A percentile compares a stretch with the other conserved stretches of the same genome.
Conservation (phyloP, 139 green algal species). For the Asterochloris erici region DNA sequence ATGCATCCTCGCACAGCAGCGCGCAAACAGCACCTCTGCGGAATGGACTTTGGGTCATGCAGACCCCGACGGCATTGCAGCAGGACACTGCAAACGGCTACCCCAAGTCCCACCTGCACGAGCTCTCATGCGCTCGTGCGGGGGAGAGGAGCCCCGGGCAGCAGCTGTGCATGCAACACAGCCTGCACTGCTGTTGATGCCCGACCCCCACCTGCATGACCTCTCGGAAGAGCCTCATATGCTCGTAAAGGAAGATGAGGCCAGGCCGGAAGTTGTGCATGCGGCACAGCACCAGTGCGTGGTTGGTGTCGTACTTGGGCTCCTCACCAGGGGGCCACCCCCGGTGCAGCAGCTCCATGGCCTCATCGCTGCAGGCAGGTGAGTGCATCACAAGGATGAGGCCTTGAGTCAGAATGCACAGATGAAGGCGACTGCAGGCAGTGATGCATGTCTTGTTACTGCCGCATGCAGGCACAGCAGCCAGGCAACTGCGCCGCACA, state of each 20-base stretch:
- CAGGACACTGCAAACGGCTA: too few relatives aligned
- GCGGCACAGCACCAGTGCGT: conserved; percentile 89
- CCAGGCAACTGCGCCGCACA: too few relatives aligned
- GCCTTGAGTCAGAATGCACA: too few relatives aligned
- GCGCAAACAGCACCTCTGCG: too few relatives aligned
- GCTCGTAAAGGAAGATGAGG: conserved; percentile 88
- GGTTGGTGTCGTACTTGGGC: conserved; percentile 78
- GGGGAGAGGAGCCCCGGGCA: conserved; percentile 77
- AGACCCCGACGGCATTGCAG: too few relatives aligned
- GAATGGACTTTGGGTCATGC: too few relatives aligned
- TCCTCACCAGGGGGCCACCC: conserved; percentile 71
- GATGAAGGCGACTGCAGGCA: too few relatives aligned
- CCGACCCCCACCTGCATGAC: conserved; percentile 49
- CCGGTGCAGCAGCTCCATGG: conserved; percentile 74
- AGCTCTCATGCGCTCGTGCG: conserved; percentile 84
- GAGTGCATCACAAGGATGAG: too few relatives aligned
- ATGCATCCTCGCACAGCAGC: too few relatives aligned
- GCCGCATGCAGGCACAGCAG: too few relatives aligned
- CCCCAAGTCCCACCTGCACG: conserved; percentile 41
- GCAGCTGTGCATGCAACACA: conserved; percentile 79
- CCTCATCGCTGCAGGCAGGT: conserved; percentile 46
- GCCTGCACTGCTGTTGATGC: not conserved
- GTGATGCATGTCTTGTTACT: too few relatives aligned
- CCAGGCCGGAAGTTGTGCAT: conserved; percentile 66
- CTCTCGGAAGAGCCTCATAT: conserved; percentile 74